These are phyloP conservation scores for Scheffersomyces spartinae DNA, from an alignment of 805 yeast genomes.

Conservation along the genomic window DNA sequence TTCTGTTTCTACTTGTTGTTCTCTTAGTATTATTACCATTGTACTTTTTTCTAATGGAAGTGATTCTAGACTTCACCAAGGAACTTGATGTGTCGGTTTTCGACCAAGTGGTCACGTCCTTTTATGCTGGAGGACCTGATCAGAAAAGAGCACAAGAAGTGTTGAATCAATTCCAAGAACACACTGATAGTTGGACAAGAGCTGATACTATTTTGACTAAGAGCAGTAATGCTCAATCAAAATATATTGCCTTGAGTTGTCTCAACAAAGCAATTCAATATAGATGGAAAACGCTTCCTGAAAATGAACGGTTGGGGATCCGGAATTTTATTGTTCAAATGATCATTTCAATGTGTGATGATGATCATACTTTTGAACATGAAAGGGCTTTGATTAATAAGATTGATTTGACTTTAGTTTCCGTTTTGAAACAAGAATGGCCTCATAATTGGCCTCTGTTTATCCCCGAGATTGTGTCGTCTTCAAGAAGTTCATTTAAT, in stretches of 20 bases:
- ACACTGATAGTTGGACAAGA: conserved; percentile 91
- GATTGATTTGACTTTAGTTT: conserved; percentile 88
- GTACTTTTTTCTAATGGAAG: too few relatives aligned
- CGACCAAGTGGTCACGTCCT: conserved; percentile 77
- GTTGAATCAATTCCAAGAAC: conserved; percentile 76
- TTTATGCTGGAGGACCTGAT: conserved; percentile 72
- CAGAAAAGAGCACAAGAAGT: conserved; percentile 63
- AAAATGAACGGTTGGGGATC: conserved; percentile 82
- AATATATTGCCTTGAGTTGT: conserved; percentile 84
- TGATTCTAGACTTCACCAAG: conserved; percentile 73
- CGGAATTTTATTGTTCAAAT: conserved; percentile 88
- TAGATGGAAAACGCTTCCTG: conserved; percentile 88
- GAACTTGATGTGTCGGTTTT: conserved; percentile 72
- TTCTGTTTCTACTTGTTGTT: conserved; percentile 1
- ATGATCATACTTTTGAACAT: conserved; percentile 55
- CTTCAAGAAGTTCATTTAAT: conserved; percentile 75
- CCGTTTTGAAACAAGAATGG: conserved; percentile 96
- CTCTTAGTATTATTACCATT: too few relatives aligned
- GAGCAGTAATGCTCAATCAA: conserved; percentile 73
- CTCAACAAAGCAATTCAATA: conserved; percentile 83
- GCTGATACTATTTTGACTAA: conserved; percentile 81
- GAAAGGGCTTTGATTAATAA: conserved; percentile 83
- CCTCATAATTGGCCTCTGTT: conserved; percentile 98
- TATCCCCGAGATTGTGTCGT: conserved; percentile 81
- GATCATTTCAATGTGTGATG: conserved; percentile 86